Percentiles rank a stretch among this genome's conserved stretches.
Evolutionary conservation across 768 basidiomycete genomes (phyloP).

Genomic region (Dacryopinax spathularia): DNA sequence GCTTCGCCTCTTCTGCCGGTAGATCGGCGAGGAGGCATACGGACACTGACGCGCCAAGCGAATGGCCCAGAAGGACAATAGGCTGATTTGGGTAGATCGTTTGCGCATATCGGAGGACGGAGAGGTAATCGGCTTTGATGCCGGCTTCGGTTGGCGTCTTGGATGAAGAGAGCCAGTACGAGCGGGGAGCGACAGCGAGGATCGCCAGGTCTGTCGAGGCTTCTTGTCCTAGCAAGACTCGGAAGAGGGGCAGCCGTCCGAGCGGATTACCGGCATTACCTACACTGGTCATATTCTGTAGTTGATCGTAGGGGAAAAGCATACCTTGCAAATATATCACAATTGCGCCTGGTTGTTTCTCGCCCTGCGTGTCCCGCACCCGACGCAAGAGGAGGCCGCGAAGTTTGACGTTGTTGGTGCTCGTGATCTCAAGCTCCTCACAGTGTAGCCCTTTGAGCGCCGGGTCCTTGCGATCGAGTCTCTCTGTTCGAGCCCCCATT

Average conservation of each 20-base stretch:
- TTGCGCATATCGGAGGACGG: constrained; percentile 23
- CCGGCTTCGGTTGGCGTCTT: constrained; percentile 28
- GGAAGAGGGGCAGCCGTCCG: constrained; percentile 32
- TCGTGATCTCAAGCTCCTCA: constrained; percentile 20
- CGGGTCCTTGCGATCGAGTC: constrained; percentile 17
- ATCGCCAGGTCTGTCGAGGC: constrained; percentile 17
- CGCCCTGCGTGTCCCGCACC: not conserved
- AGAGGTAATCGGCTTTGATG: constrained; percentile 30
- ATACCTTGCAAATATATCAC: constrained; percentile 29
- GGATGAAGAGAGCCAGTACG: constrained; percentile 36
- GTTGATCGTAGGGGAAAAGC: not conserved
- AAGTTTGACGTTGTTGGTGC: constrained; percentile 14
- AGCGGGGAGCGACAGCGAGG: constrained; percentile 34
- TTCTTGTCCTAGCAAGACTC: not conserved
- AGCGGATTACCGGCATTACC: constrained; percentile 42
- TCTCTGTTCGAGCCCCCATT: constrained; percentile 28
- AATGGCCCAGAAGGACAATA: constrained; percentile 35
- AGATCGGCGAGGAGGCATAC: constrained; percentile 27
- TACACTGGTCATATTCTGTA: constrained; percentile 7
- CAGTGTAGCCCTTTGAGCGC: constrained; percentile 18
- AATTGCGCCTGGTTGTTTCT: constrained; percentile 9
- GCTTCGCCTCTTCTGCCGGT: not conserved
- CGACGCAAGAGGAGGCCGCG: constrained; percentile 20
- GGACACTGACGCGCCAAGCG: constrained; percentile 34
- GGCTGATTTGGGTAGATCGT: constrained; percentile 22